Base-by-base conservation (phyloP, 371 early-diverging fungal species). In the Coemansia sp. region DNA sequence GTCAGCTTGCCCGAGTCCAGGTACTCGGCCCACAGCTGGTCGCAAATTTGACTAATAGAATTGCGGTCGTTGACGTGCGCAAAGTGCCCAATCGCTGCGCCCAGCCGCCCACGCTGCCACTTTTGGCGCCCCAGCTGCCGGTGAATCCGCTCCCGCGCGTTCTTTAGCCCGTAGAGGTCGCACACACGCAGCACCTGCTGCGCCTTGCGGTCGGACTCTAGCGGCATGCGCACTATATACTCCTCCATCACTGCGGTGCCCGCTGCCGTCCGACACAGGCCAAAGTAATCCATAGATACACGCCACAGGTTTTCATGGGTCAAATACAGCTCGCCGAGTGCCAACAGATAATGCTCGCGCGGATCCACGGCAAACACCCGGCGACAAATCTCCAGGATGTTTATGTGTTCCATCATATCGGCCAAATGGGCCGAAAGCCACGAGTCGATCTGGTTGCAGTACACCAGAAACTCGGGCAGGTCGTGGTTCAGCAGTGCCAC, bases 21-120 rank as follows among this genome's bases (percentile, higher is more conserved):
- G 16, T 65, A 75, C 55, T 61, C 67, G 41, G 20, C 34, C 70
- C 70, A 72, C 30, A 75, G 59, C 43, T 75, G 66, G 35, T 75
- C 68, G 48, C 72, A 69, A 10, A 75, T 59, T 11, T 20, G 53
- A 4, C 45, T 59, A n/a, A 75, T 57, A 4, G 62, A 52, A 20
- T 5, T 12, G 8, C 31, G 42, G n/a, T 75, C 76, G 2, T 2
- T 20, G 0, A 52, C 72, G 26, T 52, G 48, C 12, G 75, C 66
- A 59, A 66, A 75, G 39, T 75, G 66, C 12, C 10, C 60, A 31
- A 75, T 75, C 0, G 76, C 76, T 11, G 76, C 76, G 20, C 76
- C 76, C 36, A 66, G 51, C 14, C 72, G 49, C 0, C 72, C 76
- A 3, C 68, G 63, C 57, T 56, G 63, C 72, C 76, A 72, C 60